A percentile compares a stretch with the other conserved stretches of the same genome.
phyloP scores from a whole-genome alignment of 2,329 filamentous ascomycete genomes.

The Sporothrix humicola region DNA sequence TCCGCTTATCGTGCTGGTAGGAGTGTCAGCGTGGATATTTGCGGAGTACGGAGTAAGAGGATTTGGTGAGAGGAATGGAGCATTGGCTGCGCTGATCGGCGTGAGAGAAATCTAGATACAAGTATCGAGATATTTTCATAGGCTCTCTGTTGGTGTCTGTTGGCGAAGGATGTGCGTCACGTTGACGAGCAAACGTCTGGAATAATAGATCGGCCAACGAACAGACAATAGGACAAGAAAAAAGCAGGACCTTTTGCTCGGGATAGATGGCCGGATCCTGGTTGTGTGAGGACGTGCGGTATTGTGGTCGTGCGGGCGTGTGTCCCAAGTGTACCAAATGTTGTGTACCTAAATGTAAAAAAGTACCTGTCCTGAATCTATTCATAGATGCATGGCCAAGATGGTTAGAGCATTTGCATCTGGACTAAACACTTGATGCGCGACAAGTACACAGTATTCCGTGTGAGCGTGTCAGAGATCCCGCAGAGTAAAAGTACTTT shows the following conservation, averaged over 20 bases:
- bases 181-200: constrained; percentile 10
- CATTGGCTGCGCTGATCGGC: background rate
- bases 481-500: background rate
- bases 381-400: background rate
- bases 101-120: background rate
- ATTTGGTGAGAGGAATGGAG: background rate
- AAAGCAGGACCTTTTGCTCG: constrained; percentile 15
- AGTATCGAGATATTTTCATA: background rate
- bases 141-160: too few relatives aligned
- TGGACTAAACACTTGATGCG: constrained; percentile 3
- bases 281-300: background rate
- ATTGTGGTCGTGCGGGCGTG: constrained; percentile 7
- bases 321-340: background rate
- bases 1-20: constrained; percentile 6
- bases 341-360: background rate
- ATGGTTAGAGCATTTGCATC: background rate
- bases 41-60: constrained; percentile 1
- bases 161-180: background rate
- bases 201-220: constrained; percentile 16
- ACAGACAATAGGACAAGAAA: constrained; percentile 19
- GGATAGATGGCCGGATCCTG: background rate
- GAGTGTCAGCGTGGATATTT: background rate
- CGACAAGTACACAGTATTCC: background rate
- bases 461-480: background rate
- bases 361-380: background rate